phyloP scores from a whole-genome alignment of 2,329 filamentous ascomycete species.

The Aspergillus neotritici region DNA sequence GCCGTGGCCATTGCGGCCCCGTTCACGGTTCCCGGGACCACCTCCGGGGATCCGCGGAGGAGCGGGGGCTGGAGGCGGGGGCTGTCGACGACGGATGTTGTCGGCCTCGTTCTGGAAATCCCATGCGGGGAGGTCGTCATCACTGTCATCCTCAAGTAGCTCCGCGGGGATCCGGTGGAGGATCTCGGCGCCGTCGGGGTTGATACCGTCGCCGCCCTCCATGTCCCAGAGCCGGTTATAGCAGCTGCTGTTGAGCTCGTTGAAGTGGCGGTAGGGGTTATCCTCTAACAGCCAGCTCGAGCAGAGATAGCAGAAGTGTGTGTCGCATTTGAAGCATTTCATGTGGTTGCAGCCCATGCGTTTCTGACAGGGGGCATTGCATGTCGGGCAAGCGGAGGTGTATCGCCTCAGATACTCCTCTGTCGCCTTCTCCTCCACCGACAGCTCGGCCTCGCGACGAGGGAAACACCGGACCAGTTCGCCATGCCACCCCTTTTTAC shows the following conservation, averaged over 20 bases:
- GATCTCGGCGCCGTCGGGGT: slow-evolving; percentile 38
- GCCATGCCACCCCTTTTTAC: slow-evolving; percentile 83
- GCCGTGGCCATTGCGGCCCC: slow-evolving; percentile 19
- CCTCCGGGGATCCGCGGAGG: slow-evolving; percentile 30
- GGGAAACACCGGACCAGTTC: slow-evolving; percentile 69
- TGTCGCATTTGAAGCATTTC: slow-evolving; percentile 82
- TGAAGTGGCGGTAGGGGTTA: slow-evolving; percentile 89
- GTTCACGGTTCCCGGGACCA: slow-evolving; percentile 22
- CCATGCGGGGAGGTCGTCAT: slow-evolving; percentile 23
- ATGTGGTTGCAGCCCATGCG: slow-evolving; percentile 95
- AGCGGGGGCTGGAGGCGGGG: slow-evolving; percentile 38
- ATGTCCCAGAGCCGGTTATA: slow-evolving; percentile 87
- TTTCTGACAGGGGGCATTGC: slow-evolving; percentile 78
- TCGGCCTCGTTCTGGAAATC: slow-evolving; percentile 25
- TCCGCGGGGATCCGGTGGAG: slow-evolving; percentile 37
- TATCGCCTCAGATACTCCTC: slow-evolving; percentile 75
- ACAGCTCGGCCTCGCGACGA: slow-evolving; percentile 61
- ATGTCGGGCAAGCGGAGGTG: slow-evolving; percentile 85
- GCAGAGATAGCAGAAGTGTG: slow-evolving; percentile 95
- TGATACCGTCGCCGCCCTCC: slow-evolving; percentile 66
- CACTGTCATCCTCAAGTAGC: slow-evolving; percentile 31
- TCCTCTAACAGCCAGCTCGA: slow-evolving; percentile 73
- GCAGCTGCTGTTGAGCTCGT: slow-evolving; percentile 63
- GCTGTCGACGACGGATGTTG: slow-evolving; percentile 21
- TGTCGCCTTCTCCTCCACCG: slow-evolving; percentile 78